phyloP scores from a whole-genome alignment of 2,329 filamentous ascomycete species.

The Fulvia fulva region DNA sequence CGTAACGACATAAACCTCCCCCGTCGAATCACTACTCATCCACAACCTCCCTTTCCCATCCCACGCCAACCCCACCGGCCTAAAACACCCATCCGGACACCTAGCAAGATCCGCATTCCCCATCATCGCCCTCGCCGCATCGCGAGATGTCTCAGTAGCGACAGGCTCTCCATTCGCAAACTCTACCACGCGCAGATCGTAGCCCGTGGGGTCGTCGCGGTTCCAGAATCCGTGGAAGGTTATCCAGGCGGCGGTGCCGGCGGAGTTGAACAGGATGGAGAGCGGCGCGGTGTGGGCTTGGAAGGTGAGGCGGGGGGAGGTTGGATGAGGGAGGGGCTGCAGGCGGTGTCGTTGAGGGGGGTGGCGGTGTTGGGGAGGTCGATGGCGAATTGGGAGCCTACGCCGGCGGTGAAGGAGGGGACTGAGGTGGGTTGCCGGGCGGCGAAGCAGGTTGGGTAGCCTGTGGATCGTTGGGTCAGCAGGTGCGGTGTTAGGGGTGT shows the following conservation, averaged over 20 bases:
- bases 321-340: conserved; percentile 36
- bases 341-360: conserved; percentile 48
- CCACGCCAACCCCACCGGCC: conserved; percentile 57
- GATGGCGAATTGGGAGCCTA: conserved; percentile 51
- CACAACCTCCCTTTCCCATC: conserved; percentile 54
- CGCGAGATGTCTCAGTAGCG: conserved; percentile 43
- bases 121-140: conserved; percentile 50
- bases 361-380: conserved; percentile 32
- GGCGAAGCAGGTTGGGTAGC: conserved; percentile 67
- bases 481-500: background rate
- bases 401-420: conserved; percentile 43
- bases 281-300: conserved; percentile 67
- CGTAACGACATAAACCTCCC: conserved; percentile 58
- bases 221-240: conserved; percentile 70
- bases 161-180: conserved; percentile 47
- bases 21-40: conserved; percentile 60
- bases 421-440: conserved; percentile 56
- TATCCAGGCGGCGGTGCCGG: conserved; percentile 58
- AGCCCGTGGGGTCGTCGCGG: conserved; percentile 46
- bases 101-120: conserved; percentile 50
- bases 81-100: conserved; percentile 58
- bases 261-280: conserved; percentile 63
- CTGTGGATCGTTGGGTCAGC: background rate
- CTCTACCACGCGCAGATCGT: conserved; percentile 47
- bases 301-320: conserved; percentile 54